Conservation (phyloP, 768 basidiomycete genomes). For the Chalciporus pseudorubinellus region DNA sequence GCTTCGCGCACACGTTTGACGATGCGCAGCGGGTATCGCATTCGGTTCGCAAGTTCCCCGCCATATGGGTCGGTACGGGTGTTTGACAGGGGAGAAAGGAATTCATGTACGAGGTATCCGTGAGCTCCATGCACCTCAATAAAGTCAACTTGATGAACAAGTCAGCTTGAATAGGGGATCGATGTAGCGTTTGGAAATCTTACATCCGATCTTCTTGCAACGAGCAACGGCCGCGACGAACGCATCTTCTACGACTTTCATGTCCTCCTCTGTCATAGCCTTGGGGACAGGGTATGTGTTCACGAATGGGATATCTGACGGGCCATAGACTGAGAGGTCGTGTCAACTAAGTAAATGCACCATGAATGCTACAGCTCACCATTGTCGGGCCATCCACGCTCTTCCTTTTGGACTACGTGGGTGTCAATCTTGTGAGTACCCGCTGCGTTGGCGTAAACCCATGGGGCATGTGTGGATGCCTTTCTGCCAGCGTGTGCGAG, state of each 20-base stretch:
- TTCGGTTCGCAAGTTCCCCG: slow-evolving; percentile 69
- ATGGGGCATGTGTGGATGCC: slow-evolving; percentile 67
- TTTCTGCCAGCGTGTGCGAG: slow-evolving; percentile 75
- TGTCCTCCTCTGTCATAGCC: slow-evolving; percentile 51
- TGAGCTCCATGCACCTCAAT: slow-evolving; percentile 75
- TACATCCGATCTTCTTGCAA: slow-evolving; percentile 61
- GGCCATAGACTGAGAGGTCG: slow-evolving; percentile 51
- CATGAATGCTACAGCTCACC: slow-evolving; percentile 36
- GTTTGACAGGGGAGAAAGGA: slow-evolving; percentile 77
- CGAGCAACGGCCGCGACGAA: slow-evolving; percentile 55
- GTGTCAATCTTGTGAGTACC: slow-evolving; percentile 30
- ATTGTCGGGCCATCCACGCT: slow-evolving; percentile 66
- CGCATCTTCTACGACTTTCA: slow-evolving; percentile 57
- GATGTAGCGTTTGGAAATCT: slow-evolving; percentile 16
- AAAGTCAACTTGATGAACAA: slow-evolving; percentile 51
- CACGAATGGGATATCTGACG: slow-evolving; percentile 56
- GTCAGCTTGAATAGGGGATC: slow-evolving; percentile 7
- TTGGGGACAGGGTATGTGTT: slow-evolving; percentile 54
- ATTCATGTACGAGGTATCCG: slow-evolving; percentile 58
- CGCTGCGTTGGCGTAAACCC: slow-evolving; percentile 46
- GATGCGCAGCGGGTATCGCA: slow-evolving; percentile 64
- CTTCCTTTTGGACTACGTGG: slow-evolving; percentile 44
- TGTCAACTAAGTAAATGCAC: not conserved
- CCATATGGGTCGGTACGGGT: slow-evolving; percentile 68
- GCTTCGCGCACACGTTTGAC: slow-evolving; percentile 48